A percentile compares a stretch with the other conserved stretches of the same genome.
phyloP scores from a whole-genome alignment of 1,284 basidiomycete species.

The Irpex rosettiformis region DNA sequence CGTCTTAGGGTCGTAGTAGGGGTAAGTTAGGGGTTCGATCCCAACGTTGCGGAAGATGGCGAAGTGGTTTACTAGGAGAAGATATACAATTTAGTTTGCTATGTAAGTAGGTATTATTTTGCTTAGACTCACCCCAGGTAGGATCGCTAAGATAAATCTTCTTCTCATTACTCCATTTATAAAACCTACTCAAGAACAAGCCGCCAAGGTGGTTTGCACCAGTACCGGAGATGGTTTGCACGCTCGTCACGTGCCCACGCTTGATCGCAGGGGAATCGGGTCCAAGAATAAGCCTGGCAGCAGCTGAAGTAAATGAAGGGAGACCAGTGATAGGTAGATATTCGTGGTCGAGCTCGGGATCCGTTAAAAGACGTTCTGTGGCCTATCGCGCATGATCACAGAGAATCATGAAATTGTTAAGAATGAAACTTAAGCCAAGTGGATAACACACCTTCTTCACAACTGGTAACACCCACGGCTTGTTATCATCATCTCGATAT shows the following conservation, averaged over 20 bases:
- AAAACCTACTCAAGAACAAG: conserved; percentile 85
- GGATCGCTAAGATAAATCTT: conserved; percentile 84
- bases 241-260: conserved; percentile 69
- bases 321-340: conserved; percentile 92
- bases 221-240: conserved; percentile 94
- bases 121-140: conserved; percentile 75
- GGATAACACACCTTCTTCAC: conserved; percentile 69
- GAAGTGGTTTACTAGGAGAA: conserved; percentile 76
- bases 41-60: conserved; percentile 86
- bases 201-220: conserved; percentile 94
- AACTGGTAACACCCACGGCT: conserved; percentile 91
- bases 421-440: neutral
- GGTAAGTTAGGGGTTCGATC: conserved; percentile 78
- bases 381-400: conserved; percentile 46
- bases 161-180: conserved; percentile 61
- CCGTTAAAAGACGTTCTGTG: conserved; percentile 64
- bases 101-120: neutral
- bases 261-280: conserved; percentile 67
- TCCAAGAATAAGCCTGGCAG: conserved; percentile 83
- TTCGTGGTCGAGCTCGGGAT: conserved; percentile 85
- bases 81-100: conserved; percentile 9
- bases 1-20: conserved; percentile 89
- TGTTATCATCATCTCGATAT: conserved; percentile 82
- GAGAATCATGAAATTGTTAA: neutral
- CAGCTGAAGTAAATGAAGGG: conserved; percentile 75